Evolutionary conservation across 192 early-diverging fungal genomes (phyloP), one percentile per base, ranked within the genome.

Genomic region (Geosiphon pyriformis): DNA sequence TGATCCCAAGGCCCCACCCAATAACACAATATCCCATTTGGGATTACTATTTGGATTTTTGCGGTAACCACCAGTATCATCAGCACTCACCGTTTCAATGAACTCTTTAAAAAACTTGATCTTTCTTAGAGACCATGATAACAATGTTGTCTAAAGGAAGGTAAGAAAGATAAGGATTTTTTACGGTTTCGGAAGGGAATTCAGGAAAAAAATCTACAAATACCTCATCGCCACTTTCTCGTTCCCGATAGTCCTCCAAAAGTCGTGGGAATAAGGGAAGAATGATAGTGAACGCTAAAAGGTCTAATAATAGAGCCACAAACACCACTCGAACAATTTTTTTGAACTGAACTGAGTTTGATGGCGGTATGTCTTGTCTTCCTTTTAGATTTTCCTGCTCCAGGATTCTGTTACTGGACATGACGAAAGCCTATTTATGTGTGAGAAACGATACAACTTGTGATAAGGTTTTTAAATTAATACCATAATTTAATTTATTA

Each of bases 281-380:
- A 72, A 99, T 97, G 61, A 95, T 94, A 10, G 96, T 99, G 77
- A 99, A 99, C 4, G 95, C 90, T 26, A 99, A 87, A 56, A 99
- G 91, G 74, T 97, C 96, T 23, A 99, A 83, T 42, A 99, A 76
- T 18, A 99, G 83, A 0, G 93, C 91, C 10, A 83, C 80, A 67
- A 98, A 94, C 22, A 97, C 84, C 6, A 83, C 81, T 34, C 73
- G 64, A 3, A 90, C 69, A 27, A 62, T 71, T 42, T 55, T 54
- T 47, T 42, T 42, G 6, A 42, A 42, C 37, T 42, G 37, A n/a
- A n/a, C n/a, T n/a, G n/a, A n/a, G n/a, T n/a, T n/a, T n/a, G n/a
- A n/a, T n/a, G n/a, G n/a, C n/a, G n/a, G n/a, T n/a, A n/a, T n/a
- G n/a, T n/a, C n/a, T n/a, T n/a, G n/a, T n/a, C n/a, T n/a, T n/a